phyloP scores from a whole-genome alignment of 139 green algal species.

The Mesostigma viride region DNA sequence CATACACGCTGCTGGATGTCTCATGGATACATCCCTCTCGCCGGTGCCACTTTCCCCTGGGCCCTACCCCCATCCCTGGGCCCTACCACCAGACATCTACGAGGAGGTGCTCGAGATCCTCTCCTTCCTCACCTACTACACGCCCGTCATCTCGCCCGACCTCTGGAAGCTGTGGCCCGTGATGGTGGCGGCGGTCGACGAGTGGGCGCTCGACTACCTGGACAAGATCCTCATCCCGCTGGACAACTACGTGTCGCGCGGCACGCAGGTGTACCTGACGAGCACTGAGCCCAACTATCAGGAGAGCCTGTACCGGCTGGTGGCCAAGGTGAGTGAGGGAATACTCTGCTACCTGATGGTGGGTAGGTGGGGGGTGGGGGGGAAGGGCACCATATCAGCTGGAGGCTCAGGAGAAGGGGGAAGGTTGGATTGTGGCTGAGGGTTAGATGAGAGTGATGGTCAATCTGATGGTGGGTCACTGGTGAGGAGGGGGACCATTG shows the following conservation, averaged over 20 bases:
- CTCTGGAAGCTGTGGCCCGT: slow-evolving; percentile 85
- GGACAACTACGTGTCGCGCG: slow-evolving; percentile 85
- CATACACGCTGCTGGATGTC: too few relatives aligned
- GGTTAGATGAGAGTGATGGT: too few relatives aligned
- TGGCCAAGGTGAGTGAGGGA: neutral
- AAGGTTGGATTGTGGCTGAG: too few relatives aligned
- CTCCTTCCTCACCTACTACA: slow-evolving; percentile 85
- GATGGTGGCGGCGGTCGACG: slow-evolving; percentile 49
- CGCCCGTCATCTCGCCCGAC: slow-evolving; percentile 45
- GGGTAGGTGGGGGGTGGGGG: too few relatives aligned
- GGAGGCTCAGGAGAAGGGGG: too few relatives aligned
- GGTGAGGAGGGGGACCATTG: too few relatives aligned
- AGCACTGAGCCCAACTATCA: slow-evolving; percentile 19
- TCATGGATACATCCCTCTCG: too few relatives aligned
- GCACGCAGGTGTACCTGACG: slow-evolving; percentile 47
- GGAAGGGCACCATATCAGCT: too few relatives aligned
- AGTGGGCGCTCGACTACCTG: slow-evolving; percentile 84
- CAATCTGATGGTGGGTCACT: too few relatives aligned
- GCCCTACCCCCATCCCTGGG: too few relatives aligned
- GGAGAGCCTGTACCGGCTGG: slow-evolving; percentile 17
- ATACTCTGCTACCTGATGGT: too few relatives aligned
- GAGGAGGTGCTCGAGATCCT: slow-evolving; percentile 88
- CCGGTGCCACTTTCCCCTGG: too few relatives aligned
- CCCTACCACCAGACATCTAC: slow-evolving; percentile 59
- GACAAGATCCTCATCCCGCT: slow-evolving; percentile 63